phyloP scores from a whole-genome alignment of 768 basidiomycete species.

The Collybiopsis luxurians region DNA sequence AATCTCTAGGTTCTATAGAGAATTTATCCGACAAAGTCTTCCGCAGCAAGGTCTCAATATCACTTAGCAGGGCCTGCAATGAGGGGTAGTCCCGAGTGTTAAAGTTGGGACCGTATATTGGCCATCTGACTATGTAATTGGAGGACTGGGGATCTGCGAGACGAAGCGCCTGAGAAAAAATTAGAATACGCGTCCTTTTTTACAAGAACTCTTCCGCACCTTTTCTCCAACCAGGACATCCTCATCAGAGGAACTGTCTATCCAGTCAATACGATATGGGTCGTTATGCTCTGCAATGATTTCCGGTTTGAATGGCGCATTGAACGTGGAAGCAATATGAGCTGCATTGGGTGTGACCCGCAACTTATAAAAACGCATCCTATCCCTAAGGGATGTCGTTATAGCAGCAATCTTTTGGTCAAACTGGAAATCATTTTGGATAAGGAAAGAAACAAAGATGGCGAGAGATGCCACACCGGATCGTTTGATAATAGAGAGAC shows the following conservation, averaged over 20 bases:
- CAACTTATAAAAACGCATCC: slow-evolving; percentile 86
- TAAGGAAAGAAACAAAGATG: background rate
- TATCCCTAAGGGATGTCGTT: slow-evolving; percentile 67
- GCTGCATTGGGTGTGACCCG: slow-evolving; percentile 70
- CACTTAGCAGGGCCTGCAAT: slow-evolving; percentile 66
- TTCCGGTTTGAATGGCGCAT: slow-evolving; percentile 81
- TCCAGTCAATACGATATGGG: slow-evolving; percentile 83
- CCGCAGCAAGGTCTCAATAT: slow-evolving; percentile 70
- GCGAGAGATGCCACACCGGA: slow-evolving; percentile 42
- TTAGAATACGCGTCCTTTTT: background rate
- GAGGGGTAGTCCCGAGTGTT: slow-evolving; percentile 80
- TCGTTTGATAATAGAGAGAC: slow-evolving; percentile 51
- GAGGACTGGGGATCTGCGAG: slow-evolving; percentile 65
- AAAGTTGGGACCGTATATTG: slow-evolving; percentile 78
- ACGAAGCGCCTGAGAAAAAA: slow-evolving; percentile 53
- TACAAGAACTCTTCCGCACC: slow-evolving; percentile 30
- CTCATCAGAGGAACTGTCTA: slow-evolving; percentile 46
- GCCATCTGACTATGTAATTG: slow-evolving; percentile 78
- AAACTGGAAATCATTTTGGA: slow-evolving; percentile 44
- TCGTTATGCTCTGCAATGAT: slow-evolving; percentile 85
- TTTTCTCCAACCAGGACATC: slow-evolving; percentile 70
- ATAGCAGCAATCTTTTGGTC: slow-evolving; percentile 74
- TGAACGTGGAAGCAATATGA: slow-evolving; percentile 72
- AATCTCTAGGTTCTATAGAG: slow-evolving; percentile 48
- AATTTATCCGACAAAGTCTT: slow-evolving; percentile 60